These are phyloP conservation scores for Epithele typhae DNA, from an alignment of 768 basidiomycete genomes.

Conservation along the genomic window DNA sequence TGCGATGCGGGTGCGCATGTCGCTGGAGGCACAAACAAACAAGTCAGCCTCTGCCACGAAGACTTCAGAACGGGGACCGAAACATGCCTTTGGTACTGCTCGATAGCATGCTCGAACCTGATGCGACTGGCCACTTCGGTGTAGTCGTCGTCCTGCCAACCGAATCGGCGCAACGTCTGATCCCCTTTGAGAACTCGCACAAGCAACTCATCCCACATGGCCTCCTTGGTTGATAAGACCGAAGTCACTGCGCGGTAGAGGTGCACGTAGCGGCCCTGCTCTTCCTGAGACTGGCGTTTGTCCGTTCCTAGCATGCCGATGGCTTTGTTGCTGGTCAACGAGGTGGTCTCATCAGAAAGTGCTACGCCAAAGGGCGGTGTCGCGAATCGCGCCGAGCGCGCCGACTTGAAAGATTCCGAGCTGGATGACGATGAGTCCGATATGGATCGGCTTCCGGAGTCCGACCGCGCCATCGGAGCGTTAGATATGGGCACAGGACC, in stretches of 20 bases:
- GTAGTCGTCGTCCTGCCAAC: constrained; percentile 21
- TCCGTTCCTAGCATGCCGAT: constrained; percentile 17
- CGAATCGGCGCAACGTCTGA: constrained; percentile 12
- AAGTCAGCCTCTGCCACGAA: not conserved
- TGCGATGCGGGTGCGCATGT: constrained; percentile 24
- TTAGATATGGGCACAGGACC: no score
- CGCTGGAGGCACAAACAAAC: constrained; percentile 15
- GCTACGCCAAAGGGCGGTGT: constrained; percentile 5
- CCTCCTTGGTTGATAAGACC: constrained; percentile 24
- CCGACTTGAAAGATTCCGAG: not conserved
- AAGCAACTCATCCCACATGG: constrained; percentile 28
- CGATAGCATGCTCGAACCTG: constrained; percentile 22
- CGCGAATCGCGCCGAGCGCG: constrained; percentile 5
- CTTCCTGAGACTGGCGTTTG: constrained; percentile 8
- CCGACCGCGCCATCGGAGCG: not conserved
- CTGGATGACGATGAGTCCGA: constrained; percentile 7
- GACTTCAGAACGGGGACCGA: not conserved
- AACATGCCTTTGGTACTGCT: constrained; percentile 22
- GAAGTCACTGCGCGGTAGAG: constrained; percentile 21
- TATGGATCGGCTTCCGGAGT: constrained; percentile 3
- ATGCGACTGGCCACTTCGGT: constrained; percentile 13
- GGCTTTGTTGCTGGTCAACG: constrained; percentile 8
- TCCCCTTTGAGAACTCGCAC: constrained; percentile 12
- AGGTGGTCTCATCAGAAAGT: constrained; percentile 14
- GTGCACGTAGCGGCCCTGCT: constrained; percentile 22